These are phyloP conservation scores for Podaxis sp. DNA, from an alignment of 768 basidiomycete species.

Conservation along the genomic window DNA sequence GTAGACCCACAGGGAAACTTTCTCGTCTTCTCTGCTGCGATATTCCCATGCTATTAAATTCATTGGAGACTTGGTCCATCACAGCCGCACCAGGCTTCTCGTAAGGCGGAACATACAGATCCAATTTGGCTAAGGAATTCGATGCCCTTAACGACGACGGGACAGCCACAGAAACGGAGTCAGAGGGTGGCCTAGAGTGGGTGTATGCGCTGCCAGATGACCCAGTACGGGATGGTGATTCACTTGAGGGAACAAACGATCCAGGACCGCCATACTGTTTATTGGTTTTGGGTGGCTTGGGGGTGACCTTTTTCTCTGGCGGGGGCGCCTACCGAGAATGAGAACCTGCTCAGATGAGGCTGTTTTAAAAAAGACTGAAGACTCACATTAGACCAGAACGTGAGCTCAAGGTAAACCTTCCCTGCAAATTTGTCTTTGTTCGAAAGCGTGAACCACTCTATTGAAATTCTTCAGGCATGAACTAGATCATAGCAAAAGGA, in stretches of 20 bases:
- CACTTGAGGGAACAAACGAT: conserved; percentile 57
- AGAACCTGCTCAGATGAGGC: background rate
- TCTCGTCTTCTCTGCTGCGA: conserved; percentile 41
- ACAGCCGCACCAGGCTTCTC: conserved; percentile 45
- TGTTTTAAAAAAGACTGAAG: background rate
- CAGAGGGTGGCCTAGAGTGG: conserved; percentile 37
- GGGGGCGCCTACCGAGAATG: conserved; percentile 55
- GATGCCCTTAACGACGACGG: conserved; percentile 62
- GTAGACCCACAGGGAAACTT: conserved; percentile 50
- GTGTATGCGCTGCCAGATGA: conserved; percentile 29
- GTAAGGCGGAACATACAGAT: conserved; percentile 74
- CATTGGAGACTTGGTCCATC: conserved; percentile 53
- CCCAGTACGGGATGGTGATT: conserved; percentile 27
- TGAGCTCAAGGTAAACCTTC: conserved; percentile 93
- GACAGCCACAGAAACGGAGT: conserved; percentile 31
- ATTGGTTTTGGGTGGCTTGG: conserved; percentile 45
- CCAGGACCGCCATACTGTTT: conserved; percentile 79
- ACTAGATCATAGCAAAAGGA: background rate
- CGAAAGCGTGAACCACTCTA: conserved; percentile 92
- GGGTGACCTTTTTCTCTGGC: conserved; percentile 61
- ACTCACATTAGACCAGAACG: conserved; percentile 93
- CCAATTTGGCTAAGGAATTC: conserved; percentile 53
- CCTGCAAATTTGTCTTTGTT: conserved; percentile 93
- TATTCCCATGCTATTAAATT: conserved; percentile 64
- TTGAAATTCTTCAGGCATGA: conserved; percentile 1